Base-by-base conservation (phyloP, 1,139 yeast genomes). In the Saccharomyces hybrid region DNA sequence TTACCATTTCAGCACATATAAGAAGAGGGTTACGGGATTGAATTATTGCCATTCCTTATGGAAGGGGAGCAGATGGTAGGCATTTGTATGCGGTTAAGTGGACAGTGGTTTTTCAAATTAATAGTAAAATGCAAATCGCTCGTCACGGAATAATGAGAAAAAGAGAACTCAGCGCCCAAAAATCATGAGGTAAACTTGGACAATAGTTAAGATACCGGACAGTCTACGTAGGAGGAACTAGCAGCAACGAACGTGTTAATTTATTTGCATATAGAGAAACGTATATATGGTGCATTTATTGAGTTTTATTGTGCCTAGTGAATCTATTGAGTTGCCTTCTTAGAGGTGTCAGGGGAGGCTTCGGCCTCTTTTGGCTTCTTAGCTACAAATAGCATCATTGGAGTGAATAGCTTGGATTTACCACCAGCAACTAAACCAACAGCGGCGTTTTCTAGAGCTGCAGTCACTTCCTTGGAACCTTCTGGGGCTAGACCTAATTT, bases 381-480 rank as follows among this genome's bases (percentile, higher is more conserved):
- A 66, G 81, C 89, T 63, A 91, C 80, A 71, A 84, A 91, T 71
- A 91, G 79, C 93, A 88, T 86, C 98, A 91, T 91, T 69, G 98
- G 98, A 50, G 97, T 90, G 75, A 91, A 91, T 64, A 91, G 78
- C 68, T 86, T 85, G 72, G 85, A 80, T 73, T 79, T 80, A 72
- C 97, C 99, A 74, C 99, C 99, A 58, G 83, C 88, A 57, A 91
- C 97, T 70, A 93, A 82, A 73, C 91, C 91, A 60, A 91, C 84
- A 56, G 99, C 99, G 60, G 99, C 99, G 70, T 91, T 95, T 76
- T 93, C 99, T 64, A 93, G 81, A 44, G 98, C 97, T 61, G 76
- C 78, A 48, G 98, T 89, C 61, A 93, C 98, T 76, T 88, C 85
- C 71, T 79, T 81, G 51, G 98, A 88, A 57, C 97, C 99, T 73